These are phyloP conservation scores for Neophaeococcomyces mojaviensis DNA, from an alignment of 2,329 filamentous ascomycete species.

Conservation along the genomic window DNA sequence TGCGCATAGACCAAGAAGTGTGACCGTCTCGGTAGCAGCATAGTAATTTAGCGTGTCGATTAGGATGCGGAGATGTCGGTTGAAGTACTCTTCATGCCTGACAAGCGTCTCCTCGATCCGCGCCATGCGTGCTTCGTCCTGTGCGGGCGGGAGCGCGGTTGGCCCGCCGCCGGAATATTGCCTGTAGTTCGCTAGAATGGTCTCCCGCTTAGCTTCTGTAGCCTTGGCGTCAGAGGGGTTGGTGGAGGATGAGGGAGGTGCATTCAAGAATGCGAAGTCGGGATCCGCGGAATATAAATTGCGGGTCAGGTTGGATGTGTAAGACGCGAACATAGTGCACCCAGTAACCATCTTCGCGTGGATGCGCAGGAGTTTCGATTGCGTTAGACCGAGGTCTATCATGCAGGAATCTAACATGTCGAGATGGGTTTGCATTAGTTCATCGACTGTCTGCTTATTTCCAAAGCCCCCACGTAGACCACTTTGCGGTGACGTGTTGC, in stretches of 20 bases:
- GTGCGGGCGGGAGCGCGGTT: conserved; percentile 18
- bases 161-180: conserved; percentile 18
- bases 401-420: conserved; percentile 96
- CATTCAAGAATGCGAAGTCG: conserved; percentile 53
- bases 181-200: conserved; percentile 3
- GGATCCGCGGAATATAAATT: conserved; percentile 79
- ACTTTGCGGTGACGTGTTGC: conserved; percentile 21
- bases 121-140: conserved; percentile 53
- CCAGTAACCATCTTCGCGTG: conserved; percentile 96
- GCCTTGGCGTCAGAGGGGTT: conserved; percentile 15
- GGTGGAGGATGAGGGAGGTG: no score
- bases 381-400: conserved; percentile 98
- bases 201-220: no score
- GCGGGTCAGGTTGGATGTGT: conserved; percentile 76
- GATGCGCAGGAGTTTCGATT: conserved; percentile 87
- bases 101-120: conserved; percentile 80
- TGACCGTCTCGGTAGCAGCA: conserved; percentile 92
- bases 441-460: conserved; percentile 65
- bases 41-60: conserved; percentile 94
- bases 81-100: conserved; percentile 92
- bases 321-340: conserved; percentile 87
- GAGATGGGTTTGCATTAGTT: conserved; percentile 98
- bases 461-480: conserved; percentile 41
- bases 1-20: conserved; percentile 79
- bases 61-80: conserved; percentile 82